Evolutionary conservation across 805 yeast species (phyloP).

Genomic region (Ogataea methanolica): DNA sequence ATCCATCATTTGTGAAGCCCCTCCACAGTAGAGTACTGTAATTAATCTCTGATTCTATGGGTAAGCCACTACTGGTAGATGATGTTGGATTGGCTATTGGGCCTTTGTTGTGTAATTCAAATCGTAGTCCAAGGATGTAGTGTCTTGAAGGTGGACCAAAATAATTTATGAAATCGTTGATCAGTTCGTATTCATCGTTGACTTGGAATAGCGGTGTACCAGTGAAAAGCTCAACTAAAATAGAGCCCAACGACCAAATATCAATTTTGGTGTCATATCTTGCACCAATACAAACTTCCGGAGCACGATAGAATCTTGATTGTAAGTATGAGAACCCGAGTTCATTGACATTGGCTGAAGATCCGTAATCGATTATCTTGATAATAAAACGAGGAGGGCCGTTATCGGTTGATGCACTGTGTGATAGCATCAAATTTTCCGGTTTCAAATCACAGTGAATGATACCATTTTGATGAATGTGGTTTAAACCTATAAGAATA

Average conservation of each 20-base stretch:
- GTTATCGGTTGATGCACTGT: conserved; percentile 30
- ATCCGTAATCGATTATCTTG: conserved; percentile 80
- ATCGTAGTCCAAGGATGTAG: conserved; percentile 36
- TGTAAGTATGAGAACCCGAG: conserved; percentile 47
- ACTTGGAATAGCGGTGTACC: conserved; percentile 49
- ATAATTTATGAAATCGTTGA: conserved; percentile 37
- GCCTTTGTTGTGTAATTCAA: conserved; percentile 33
- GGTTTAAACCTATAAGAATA: conserved; percentile 54
- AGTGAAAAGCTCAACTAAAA: conserved; percentile 77
- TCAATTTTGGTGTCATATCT: conserved; percentile 51
- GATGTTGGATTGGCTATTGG: conserved; percentile 25
- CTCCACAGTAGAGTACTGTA: conserved; percentile 33
- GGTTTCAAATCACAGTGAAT: conserved; percentile 88
- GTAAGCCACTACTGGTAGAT: neutral
- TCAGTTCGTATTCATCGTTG: conserved; percentile 43
- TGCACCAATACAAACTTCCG: conserved; percentile 69
- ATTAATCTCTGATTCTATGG: conserved; percentile 7
- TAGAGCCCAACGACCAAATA: conserved; percentile 95
- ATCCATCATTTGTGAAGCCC: conserved; percentile 30
- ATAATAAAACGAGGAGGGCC: conserved; percentile 25
- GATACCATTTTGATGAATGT: conserved; percentile 50
- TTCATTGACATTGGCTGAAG: conserved; percentile 45
- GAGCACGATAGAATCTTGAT: conserved; percentile 75
- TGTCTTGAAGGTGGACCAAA: conserved; percentile 44
- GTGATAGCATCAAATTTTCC: conserved; percentile 62